These are phyloP conservation scores for Pyronema domesticum DNA, from an alignment of 495 filamentous ascomycete genomes.

Conservation along the genomic window DNA sequence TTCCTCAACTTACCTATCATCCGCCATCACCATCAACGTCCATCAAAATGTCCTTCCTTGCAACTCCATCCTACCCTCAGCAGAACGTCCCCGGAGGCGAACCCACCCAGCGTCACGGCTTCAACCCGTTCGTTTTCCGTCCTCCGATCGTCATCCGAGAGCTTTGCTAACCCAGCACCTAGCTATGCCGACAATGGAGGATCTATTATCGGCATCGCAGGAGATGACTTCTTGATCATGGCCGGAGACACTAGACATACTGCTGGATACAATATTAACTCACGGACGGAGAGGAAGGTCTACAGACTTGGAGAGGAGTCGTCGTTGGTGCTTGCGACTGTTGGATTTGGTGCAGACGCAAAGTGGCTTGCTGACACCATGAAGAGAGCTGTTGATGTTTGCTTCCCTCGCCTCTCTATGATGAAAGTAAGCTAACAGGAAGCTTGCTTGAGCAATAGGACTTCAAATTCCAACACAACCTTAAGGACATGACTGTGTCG, in stretches of 20 bases:
- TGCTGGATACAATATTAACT: conserved; percentile 95
- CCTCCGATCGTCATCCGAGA: neutral
- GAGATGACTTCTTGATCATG: conserved; percentile 82
- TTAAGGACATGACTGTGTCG: conserved; percentile 54
- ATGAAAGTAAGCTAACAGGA: neutral
- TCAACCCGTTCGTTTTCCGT: conserved; percentile 60
- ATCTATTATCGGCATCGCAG: conserved; percentile 85
- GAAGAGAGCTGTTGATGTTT: conserved; percentile 24
- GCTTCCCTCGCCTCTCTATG: neutral
- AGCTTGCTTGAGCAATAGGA: conserved; percentile 10
- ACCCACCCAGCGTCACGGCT: conserved; percentile 44
- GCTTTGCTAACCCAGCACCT: conserved; percentile 28
- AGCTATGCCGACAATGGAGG: conserved; percentile 91
- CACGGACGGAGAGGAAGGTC: conserved; percentile 79
- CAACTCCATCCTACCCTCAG: neutral
- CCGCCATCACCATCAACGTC: neutral
- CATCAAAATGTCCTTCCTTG: conserved; percentile 4
- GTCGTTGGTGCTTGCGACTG: conserved; percentile 75
- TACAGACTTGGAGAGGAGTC: conserved; percentile 88
- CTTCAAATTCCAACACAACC: conserved; percentile 25
- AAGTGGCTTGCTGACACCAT: conserved; percentile 24
- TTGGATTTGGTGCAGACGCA: conserved; percentile 85
- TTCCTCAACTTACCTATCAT: neutral
- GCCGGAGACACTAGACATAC: conserved; percentile 92
- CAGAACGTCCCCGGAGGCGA: neutral